Base-by-base conservation (phyloP, 2,329 filamentous ascomycete species). In the Xenoacremonium recifei region DNA sequence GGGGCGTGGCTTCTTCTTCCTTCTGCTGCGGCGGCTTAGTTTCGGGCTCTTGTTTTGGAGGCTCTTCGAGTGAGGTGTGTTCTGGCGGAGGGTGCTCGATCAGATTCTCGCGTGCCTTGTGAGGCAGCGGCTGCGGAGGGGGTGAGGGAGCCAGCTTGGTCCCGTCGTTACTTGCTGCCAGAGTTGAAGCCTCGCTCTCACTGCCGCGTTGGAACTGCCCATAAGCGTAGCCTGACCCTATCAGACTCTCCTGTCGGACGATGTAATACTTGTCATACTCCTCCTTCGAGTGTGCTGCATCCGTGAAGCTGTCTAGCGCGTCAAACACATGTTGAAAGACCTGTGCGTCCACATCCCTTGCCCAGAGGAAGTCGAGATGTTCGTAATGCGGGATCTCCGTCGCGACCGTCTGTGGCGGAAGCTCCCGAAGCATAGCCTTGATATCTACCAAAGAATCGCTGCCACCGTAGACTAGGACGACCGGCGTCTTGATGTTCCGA, bases 331-430 rank as follows among this genome's bases (percentile, higher is more conserved):
- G 89, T 13, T 84, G 87, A 59, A 96, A 96, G 3, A 97, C 92
- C 39, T 90, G 80, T 1, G 76, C 72, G 52, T 95, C 79, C 6
- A 95, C 87, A 57, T 96, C 90, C 27, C 81, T 75, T 1, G 88
- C 93, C 93, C 93, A 99, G 1, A 99, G 73, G 57, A 99, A 96
- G 64, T 99, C 93, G 18, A 99, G 79, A 65, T 99, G 93, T 65
- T 99, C 93, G 64, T 96, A 99, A 61, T 95, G 89, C 0, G 86
- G 82, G 31, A 99, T 87, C 59, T 92, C 86, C 27, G 84, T 93
- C 2, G 89, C 89, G 3, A 92, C 77, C 0, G 93, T 97, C 62
- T 89, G 87, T 17, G 76, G 74, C 0, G 93, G 93, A 11, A 99
- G 74, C 64, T 96, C 90, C 60, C 83, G 85, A 40, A 96, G 72